These are phyloP conservation scores for Chlamydomonas sp. DNA, from an alignment of 139 green algal genomes.

Conservation along the genomic window DNA sequence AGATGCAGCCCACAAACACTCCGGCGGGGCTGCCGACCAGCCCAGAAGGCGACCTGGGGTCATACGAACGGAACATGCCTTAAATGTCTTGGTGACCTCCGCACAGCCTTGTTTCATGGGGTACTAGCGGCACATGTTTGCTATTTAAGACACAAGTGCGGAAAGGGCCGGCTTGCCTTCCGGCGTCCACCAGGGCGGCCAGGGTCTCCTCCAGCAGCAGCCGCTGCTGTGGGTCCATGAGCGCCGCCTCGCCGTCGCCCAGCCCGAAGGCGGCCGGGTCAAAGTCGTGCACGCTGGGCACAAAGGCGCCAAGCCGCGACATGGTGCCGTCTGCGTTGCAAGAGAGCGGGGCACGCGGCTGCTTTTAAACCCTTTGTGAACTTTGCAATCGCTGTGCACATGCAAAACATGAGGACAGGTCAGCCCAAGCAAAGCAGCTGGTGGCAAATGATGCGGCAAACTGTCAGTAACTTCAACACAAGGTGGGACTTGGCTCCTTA, in stretches of 20 bases:
- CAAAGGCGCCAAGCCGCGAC: slow-evolving; percentile 74
- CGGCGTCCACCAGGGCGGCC: slow-evolving; percentile 57
- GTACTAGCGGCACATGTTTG: no score
- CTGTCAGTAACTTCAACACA: no score
- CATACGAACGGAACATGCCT: not conserved
- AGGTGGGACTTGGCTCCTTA: not conserved
- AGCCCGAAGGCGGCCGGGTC: slow-evolving; percentile 76
- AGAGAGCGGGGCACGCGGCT: not conserved
- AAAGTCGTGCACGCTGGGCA: slow-evolving; percentile 72
- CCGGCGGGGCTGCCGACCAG: slow-evolving; percentile 42
- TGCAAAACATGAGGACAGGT: no score
- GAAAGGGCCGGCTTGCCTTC: slow-evolving; percentile 19
- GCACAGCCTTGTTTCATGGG: no score
- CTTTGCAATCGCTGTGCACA: no score
- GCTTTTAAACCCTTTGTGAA: not conserved
- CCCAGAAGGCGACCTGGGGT: slow-evolving; percentile 8
- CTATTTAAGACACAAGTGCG: not conserved
- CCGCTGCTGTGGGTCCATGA: slow-evolving; percentile 88
- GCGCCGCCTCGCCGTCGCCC: slow-evolving; percentile 56
- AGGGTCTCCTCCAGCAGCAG: slow-evolving; percentile 75
- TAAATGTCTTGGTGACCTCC: not conserved
- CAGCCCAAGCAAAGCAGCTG: no score
- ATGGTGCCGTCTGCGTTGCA: slow-evolving; percentile 31
- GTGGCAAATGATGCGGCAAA: no score
- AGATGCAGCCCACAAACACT: slow-evolving; percentile 84